Evolutionary conservation across 139 green algal species (phyloP).

Genomic region (Chlorella sp.): DNA sequence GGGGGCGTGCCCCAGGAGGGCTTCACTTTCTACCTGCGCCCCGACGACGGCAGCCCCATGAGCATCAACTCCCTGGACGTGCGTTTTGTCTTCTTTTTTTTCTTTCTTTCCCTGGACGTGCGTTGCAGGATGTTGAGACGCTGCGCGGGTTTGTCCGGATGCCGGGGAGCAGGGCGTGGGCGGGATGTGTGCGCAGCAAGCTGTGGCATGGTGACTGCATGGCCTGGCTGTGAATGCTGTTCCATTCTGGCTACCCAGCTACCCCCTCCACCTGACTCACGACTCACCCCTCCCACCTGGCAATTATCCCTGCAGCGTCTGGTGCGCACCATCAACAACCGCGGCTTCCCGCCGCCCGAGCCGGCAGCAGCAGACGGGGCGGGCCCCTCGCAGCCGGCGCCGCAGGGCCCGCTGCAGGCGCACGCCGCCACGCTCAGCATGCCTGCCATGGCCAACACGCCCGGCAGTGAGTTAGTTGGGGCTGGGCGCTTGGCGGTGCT

Average conservation of each 20-base stretch:
- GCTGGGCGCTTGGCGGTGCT: background rate
- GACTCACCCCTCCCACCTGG: background rate
- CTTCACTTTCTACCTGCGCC: constrained; percentile 34
- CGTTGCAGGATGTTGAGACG: no score
- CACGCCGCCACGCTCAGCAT: background rate
- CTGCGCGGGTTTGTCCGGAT: no score
- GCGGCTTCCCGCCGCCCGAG: constrained; percentile 5
- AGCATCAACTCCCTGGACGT: background rate
- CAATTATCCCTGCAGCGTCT: background rate
- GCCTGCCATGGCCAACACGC: constrained; percentile 4
- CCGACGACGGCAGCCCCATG: constrained; percentile 8
- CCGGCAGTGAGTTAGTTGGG: constrained; percentile 1
- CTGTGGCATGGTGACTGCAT: background rate
- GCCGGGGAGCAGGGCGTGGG: no score
- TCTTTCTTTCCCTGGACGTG: no score
- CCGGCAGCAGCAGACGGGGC: background rate
- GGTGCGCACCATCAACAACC: constrained; percentile 29
- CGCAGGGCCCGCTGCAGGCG: background rate
- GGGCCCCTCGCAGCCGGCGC: background rate
- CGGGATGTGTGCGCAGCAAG: background rate
- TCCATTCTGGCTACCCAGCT: background rate
- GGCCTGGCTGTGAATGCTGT: background rate
- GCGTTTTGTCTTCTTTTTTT: background rate
- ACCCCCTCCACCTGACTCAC: background rate
- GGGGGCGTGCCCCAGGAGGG: constrained; percentile 2